Base-by-base conservation (phyloP, 805 yeast genomes). In the Saccharomycopsis selenospora region DNA sequence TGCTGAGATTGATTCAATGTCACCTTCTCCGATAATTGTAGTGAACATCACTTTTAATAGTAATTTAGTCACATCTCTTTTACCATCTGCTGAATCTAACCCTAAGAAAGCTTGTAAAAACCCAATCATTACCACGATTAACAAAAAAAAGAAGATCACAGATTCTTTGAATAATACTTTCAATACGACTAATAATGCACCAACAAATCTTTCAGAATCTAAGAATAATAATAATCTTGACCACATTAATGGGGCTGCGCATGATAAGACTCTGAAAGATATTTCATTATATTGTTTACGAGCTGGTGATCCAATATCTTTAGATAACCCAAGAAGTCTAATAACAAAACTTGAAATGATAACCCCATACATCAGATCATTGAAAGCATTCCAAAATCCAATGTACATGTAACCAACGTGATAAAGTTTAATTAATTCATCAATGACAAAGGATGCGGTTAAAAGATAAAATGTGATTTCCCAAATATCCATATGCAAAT, bases 171-270 rank as follows among this genome's bases (percentile, higher is more conserved):
- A 82, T 87, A 87, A 84, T 49, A 81, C 81, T 58, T 85, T 85
- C 43, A 85, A 67, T 3, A 87, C 90, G 23, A 88, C 90, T 54
- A 87, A 75, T 88, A 87, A 84, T 1, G 88, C 85, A 40, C 96
- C 96, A 42, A 87, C 85, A 62, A 88, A 87, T 56, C 76, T 75
- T 55, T 80, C 79, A 5, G 90, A 82, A 60, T 87, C 96, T 56
- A 87, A 71, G 64, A 72, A 86, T 33, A 88, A 70, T 49, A 87
- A 66, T 43, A 87, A 67, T 46, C 96, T 71, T 2, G 84, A 75
- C 93, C 95, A 87, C 75, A 87, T 80, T 54, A 88, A 69, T 2
- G 95, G 95, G 3, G 95, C 83, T 11, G 85, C 88, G 57, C 89
- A 73, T 0, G 95, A 81, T 43, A 87, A 65, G 2, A 85, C 62